These are phyloP conservation scores for Hylodesmum podocarpum DNA, from an alignment of 306 rosid genomes.

Conservation along the genomic window DNA sequence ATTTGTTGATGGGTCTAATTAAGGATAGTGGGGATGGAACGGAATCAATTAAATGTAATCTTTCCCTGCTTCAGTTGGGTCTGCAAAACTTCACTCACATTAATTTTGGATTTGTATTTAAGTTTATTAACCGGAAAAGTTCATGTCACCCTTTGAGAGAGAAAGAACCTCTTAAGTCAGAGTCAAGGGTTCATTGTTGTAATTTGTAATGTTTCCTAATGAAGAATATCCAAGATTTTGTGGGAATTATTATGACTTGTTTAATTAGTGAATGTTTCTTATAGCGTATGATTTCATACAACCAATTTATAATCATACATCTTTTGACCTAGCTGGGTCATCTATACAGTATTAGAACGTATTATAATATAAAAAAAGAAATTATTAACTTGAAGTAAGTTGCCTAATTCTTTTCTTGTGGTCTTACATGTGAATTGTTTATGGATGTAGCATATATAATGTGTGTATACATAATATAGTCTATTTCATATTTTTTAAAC, in stretches of 20 bases:
- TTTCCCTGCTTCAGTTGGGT: neutral
- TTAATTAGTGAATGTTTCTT: neutral
- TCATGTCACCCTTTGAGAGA: slow-evolving; percentile 1
- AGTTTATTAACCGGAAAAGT: neutral
- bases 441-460: no score
- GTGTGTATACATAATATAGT: no score
- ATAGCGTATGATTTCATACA: neutral
- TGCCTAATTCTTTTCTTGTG: no score
- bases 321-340: neutral
- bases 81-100: neutral
- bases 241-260: neutral
- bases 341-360: neutral
- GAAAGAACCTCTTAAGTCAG: neutral
- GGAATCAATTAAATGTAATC: slow-evolving; percentile 15
- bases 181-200: neutral
- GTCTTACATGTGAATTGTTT: no score
- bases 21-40: slow-evolving; percentile 11
- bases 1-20: slow-evolving; percentile 30
- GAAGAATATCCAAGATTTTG: neutral
- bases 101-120: neutral
- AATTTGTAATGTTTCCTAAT: neutral
- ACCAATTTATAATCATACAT: neutral
- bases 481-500: no score
- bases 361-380: no score
- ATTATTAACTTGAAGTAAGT: no score